Conservation (phyloP, 139 green algal species). For the Chara braunii region DNA sequence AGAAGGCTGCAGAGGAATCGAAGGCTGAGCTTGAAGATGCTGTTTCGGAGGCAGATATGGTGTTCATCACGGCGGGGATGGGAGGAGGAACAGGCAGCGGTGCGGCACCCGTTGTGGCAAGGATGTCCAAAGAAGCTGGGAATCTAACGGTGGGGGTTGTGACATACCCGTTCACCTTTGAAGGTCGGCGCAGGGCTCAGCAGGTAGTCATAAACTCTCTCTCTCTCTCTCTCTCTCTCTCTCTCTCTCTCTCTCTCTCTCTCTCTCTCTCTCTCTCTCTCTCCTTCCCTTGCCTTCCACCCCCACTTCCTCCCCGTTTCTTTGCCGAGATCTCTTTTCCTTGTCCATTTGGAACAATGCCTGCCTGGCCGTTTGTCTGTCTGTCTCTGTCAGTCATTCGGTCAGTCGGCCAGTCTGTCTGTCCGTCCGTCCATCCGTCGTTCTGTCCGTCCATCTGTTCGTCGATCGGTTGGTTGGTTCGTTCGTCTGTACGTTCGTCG, state of each 20-base stretch:
- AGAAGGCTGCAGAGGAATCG: conserved; percentile 79
- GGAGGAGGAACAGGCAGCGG: conserved; percentile 63
- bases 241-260: not conserved
- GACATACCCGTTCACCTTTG: conserved; percentile 90
- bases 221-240: not conserved
- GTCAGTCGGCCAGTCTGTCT: no score
- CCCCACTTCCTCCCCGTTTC: not conserved
- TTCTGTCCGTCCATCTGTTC: no score
- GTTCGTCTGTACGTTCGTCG: no score
- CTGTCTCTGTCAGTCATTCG: no score
- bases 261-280: not conserved
- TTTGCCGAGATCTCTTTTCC: not conserved
- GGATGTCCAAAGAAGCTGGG: conserved; percentile 63
- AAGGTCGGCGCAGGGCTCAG: conserved; percentile 56
- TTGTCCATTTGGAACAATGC: not conserved
- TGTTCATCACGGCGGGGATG: conserved; percentile 74
- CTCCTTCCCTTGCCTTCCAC: not conserved
- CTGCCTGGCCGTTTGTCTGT: no score
- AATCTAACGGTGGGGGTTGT: conserved; percentile 86
- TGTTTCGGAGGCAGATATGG: conserved; percentile 64
- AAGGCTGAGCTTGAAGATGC: conserved; percentile 58
- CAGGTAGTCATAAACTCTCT: conserved; percentile 39
- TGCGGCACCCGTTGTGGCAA: conserved; percentile 78
- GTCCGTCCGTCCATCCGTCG: no score
- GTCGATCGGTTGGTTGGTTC: no score